Conservation (phyloP, 2,329 filamentous ascomycete species). For the Sporothrix inflata region DNA sequence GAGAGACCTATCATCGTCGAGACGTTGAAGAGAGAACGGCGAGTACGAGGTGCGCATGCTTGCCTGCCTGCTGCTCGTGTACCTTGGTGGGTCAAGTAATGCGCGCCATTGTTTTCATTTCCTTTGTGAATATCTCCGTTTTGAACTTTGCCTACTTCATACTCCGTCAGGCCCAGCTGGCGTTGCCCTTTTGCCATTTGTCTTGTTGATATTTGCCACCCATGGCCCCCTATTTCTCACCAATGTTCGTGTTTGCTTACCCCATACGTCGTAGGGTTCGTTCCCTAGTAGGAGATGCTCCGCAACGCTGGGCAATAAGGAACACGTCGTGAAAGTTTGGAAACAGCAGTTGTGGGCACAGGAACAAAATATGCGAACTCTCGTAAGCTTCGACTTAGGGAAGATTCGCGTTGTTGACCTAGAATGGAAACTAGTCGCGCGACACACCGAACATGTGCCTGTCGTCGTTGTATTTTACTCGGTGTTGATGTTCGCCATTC, state of each 20-base stretch:
- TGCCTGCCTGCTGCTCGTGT: not conserved
- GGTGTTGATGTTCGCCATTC: not conserved
- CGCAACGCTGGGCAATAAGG: not conserved
- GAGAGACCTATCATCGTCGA: not conserved
- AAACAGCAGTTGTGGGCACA: not conserved
- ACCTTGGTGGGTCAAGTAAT: not conserved
- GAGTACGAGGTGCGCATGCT: not conserved
- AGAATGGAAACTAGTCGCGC: slow-evolving; percentile 19
- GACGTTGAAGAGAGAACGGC: not conserved
- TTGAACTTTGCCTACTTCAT: not conserved
- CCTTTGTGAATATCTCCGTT: not conserved
- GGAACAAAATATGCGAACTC: not conserved
- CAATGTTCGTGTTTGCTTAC: not conserved
- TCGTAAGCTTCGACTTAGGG: not conserved
- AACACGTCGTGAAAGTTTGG: not conserved
- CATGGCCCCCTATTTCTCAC: not conserved
- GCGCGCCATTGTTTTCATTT: not conserved
- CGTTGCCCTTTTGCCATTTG: not conserved
- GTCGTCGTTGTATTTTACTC: not conserved
- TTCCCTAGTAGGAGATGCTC: not conserved
- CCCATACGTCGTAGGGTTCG: not conserved
- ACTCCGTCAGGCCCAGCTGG: not conserved
- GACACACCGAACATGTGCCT: too few species aligned
- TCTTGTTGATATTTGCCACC: not conserved
- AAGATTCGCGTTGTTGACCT: not conserved